Base-by-base conservation (phyloP, 106 monocot genomes). In the Platanthera zijinensis region DNA sequence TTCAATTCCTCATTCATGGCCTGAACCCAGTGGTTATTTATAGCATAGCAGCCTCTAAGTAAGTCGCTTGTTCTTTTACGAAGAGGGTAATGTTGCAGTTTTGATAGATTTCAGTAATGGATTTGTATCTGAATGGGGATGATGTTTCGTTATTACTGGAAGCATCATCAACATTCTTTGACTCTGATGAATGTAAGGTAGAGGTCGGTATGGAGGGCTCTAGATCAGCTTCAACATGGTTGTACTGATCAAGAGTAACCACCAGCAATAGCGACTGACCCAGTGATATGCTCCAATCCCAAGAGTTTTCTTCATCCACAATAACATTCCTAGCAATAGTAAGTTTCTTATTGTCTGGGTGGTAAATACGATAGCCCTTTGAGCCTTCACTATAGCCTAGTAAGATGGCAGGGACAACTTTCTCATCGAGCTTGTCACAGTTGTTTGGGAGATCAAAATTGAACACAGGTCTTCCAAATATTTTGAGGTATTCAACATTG, bases 281-380 rank as follows among this genome's bases (percentile, higher is more conserved):
- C 17, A 14, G 8, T 18, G 19, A n/a, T 18, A 14, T 2, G 19
- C 1, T 14, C 56, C 76, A 81, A 12, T 76, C 32, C 69, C 69
- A 81, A 8, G 11, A n/a, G 0, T 18, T 48, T 14, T 8, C 11
- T 50, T 76, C 70, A 18, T 81, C 54, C 54, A 76, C 69, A 0
- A 70, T n/a, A 2, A 81, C 68, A 12, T 82, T 54, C 8, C 71
- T 48, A 25, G 48, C 59, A 1, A 76, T 51, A 12, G 70, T 64
- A 5, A 82, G 12, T 8, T 50, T 70, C 3, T 56, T 8, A 9
- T 25, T 25, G 25, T 25, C 25, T 25, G 25, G 25, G 25, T 25
- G 0, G 25, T 25, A 25, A 25, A 25, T 25, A 0, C 0, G 25
- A 25, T 0, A 25, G 0, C 25, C 25, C 25, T 25, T 25, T 25